phyloP scores from a whole-genome alignment of 1,139 yeast genomes.

The Nakaseomyces sp. region DNA sequence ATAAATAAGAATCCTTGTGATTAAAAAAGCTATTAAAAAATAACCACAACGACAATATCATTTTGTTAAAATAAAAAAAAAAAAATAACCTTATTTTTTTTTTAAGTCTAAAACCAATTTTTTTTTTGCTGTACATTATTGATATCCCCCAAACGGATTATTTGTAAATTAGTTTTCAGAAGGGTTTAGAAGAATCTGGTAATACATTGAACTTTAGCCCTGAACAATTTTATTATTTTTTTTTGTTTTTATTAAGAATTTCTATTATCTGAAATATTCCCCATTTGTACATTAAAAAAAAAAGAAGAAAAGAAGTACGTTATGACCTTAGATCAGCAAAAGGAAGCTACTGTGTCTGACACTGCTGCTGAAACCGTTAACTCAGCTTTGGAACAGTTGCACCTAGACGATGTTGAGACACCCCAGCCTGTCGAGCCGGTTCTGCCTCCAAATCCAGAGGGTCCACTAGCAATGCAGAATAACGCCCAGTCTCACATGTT shows the following conservation, averaged over 20 bases:
- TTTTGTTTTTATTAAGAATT: background rate
- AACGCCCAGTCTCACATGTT: constrained; percentile 17
- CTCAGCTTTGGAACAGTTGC: constrained; percentile 29
- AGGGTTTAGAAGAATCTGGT: background rate
- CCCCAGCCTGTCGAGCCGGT: background rate
- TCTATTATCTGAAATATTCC: constrained; percentile 2
- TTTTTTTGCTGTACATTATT: constrained; percentile 5
- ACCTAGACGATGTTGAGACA: constrained; percentile 19
- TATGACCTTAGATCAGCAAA: background rate
- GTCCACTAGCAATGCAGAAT: constrained; percentile 5
- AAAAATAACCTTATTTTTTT: background rate
- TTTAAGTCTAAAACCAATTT: background rate
- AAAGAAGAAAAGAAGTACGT: background rate
- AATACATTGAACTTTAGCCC: no score
- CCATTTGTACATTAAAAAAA: constrained; percentile 1
- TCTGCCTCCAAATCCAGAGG: constrained; percentile 3
- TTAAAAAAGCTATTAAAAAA: no score
- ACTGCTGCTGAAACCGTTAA: constrained; percentile 24
- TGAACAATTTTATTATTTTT: no score
- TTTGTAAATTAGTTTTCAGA: constrained; percentile 3
- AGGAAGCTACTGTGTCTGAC: constrained; percentile 9
- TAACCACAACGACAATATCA: no score
- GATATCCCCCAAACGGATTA: background rate
- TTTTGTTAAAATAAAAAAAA: no score
- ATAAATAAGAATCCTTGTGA: no score